Evolutionary conservation across 306 rosid genomes (phyloP).

Genomic region (Gillenia trifoliata): DNA sequence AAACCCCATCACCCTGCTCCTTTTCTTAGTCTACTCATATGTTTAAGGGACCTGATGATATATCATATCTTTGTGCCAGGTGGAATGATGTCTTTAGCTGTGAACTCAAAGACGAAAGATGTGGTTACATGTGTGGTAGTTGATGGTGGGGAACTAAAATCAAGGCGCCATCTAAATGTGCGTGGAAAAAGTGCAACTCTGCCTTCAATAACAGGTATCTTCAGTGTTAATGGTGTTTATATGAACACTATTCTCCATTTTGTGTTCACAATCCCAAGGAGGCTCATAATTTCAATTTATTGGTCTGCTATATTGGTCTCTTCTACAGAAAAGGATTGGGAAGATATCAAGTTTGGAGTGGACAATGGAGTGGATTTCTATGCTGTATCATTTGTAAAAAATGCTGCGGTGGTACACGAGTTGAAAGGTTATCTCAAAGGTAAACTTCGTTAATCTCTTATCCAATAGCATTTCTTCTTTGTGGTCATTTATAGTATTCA

Average conservation of each 20-base stretch:
- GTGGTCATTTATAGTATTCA: neutral
- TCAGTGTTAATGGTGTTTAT: neutral
- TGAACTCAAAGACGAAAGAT: slow-evolving; percentile 69
- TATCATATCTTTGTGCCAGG: slow-evolving; percentile 42
- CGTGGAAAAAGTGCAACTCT: slow-evolving; percentile 96
- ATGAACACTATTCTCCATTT: neutral
- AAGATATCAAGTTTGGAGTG: slow-evolving; percentile 96
- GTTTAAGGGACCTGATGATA: slow-evolving; percentile 11
- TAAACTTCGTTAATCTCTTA: slow-evolving; percentile 22
- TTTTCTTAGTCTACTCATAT: neutral
- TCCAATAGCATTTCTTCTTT: slow-evolving; percentile 13
- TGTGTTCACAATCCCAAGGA: neutral
- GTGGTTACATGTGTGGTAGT: slow-evolving; percentile 74
- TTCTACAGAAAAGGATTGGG: slow-evolving; percentile 89
- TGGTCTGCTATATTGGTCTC: slow-evolving; percentile 1
- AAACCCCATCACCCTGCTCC: neutral
- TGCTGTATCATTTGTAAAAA: slow-evolving; percentile 95
- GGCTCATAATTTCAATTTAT: neutral
- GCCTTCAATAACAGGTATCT: slow-evolving; percentile 89
- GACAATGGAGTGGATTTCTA: slow-evolving; percentile 92
- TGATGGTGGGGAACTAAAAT: slow-evolving; percentile 94
- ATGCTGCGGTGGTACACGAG: slow-evolving; percentile 82
- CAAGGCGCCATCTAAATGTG: slow-evolving; percentile 94
- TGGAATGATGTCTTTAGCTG: slow-evolving; percentile 95
- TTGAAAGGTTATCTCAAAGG: slow-evolving; percentile 80